phyloP scores from a whole-genome alignment of 116 monocot genomes.

The Cymodocea nodosa region DNA sequence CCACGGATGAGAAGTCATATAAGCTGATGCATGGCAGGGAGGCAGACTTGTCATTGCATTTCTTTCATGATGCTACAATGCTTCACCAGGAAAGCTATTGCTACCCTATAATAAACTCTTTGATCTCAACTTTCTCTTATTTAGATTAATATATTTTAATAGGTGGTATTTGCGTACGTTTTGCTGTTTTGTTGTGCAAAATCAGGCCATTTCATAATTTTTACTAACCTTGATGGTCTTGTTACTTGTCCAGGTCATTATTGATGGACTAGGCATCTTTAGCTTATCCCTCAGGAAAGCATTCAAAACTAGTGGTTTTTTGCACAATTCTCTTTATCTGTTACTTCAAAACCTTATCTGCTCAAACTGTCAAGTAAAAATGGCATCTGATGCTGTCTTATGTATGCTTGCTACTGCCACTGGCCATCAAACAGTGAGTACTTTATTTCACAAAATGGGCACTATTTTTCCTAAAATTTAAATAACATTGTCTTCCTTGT shows the following conservation, averaged over 20 bases:
- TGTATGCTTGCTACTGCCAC: slow-evolving; percentile 38
- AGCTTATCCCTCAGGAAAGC: slow-evolving; percentile 50
- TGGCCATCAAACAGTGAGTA: slow-evolving; percentile 58
- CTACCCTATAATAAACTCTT: slow-evolving; percentile 8
- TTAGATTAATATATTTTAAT: not conserved
- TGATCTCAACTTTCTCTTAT: slow-evolving; percentile 1
- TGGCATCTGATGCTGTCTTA: slow-evolving; percentile 57
- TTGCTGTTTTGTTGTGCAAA: not conserved
- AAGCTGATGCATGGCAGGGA: slow-evolving; percentile 16
- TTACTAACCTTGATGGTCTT: not conserved
- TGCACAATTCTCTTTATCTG: slow-evolving; percentile 79
- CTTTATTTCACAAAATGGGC: not conserved
- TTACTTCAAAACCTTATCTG: slow-evolving; percentile 82
- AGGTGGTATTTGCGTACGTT: not conserved
- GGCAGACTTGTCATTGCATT: slow-evolving; percentile 40
- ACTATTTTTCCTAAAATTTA: not conserved
- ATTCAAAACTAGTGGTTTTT: slow-evolving; percentile 66
- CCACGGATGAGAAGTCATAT: slow-evolving; percentile 36
- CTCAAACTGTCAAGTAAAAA: slow-evolving; percentile 61
- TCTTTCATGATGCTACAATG: slow-evolving; percentile 64
- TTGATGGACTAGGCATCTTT: slow-evolving; percentile 86
- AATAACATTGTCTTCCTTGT: not conserved
- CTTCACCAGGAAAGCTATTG: slow-evolving; percentile 65
- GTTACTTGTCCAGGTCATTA: slow-evolving; percentile 50
- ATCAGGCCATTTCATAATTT: too few relatives aligned